Evolutionary conservation across 805 yeast species (phyloP).

Genomic region (Maudiozyma serrabonitensis): DNA sequence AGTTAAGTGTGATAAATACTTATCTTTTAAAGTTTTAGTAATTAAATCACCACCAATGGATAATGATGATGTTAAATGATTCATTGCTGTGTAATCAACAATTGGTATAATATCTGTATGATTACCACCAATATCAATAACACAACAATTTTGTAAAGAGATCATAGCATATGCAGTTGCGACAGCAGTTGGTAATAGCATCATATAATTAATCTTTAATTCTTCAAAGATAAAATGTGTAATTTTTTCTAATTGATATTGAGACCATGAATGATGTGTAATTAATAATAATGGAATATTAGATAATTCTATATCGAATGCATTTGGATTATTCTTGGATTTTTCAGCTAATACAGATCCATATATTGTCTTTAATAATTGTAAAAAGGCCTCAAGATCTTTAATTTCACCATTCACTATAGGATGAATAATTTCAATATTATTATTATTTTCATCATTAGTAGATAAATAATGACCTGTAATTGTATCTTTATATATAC

Average conservation of each 20-base stretch:
- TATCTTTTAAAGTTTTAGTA: constrained; percentile 40
- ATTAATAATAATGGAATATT: constrained; percentile 65
- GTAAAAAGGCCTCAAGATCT: constrained; percentile 62
- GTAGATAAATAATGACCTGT: constrained; percentile 26
- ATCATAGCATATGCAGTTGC: constrained; percentile 71
- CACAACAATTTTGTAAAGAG: constrained; percentile 50
- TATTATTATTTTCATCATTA: constrained; percentile 20
- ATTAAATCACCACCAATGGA: constrained; percentile 57
- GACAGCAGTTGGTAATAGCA: constrained; percentile 56
- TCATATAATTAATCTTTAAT: constrained; percentile 61
- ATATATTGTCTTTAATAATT: constrained; percentile 39
- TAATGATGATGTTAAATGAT: constrained; percentile 42
- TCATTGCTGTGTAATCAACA: constrained; percentile 57
- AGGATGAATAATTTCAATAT: constrained; percentile 43
- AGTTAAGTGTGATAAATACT: constrained; percentile 47
- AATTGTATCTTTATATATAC: constrained; percentile 44
- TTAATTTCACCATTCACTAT: constrained; percentile 53
- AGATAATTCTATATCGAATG: constrained; percentile 20
- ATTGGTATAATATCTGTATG: constrained; percentile 73
- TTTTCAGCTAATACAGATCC: constrained; percentile 34
- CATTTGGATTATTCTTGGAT: constrained; percentile 17
- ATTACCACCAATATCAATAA: constrained; percentile 72
- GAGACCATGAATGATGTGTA: constrained; percentile 61
- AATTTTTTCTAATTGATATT: constrained; percentile 53
- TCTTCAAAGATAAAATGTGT: constrained; percentile 70